Evolutionary conservation across 2,329 filamentous ascomycete genomes (phyloP).

Genomic region (Alternaria sp.): DNA sequence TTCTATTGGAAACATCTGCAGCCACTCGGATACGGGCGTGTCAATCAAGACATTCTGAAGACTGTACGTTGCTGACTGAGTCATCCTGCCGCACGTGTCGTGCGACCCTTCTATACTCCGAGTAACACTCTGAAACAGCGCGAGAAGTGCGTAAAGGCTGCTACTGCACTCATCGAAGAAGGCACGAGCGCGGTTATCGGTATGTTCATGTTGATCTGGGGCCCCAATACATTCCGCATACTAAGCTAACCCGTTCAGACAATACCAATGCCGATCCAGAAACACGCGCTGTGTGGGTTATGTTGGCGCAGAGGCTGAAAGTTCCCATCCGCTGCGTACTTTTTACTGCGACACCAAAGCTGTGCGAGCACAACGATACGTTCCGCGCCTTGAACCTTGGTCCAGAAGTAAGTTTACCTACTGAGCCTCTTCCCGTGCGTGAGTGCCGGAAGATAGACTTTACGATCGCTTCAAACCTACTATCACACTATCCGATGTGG

Average conservation of each 20-base stretch:
- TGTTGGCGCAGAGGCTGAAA: conserved; percentile 71
- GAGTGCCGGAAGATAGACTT: conserved; percentile 1
- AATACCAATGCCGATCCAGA: conserved; percentile 92
- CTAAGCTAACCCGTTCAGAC: conserved; percentile 61
- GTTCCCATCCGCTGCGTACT: conserved; percentile 85
- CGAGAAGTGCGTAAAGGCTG: conserved; percentile 72
- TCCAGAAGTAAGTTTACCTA: conserved; percentile 41
- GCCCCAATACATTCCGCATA: conserved; percentile 21
- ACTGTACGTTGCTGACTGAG: conserved; percentile 56
- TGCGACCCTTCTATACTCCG: conserved; percentile 29
- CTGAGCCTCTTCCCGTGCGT: conserved; percentile 12
- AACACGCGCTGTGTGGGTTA: conserved; percentile 78
- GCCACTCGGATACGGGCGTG: conserved; percentile 78
- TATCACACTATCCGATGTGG: conserved; percentile 17
- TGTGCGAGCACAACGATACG: conserved; percentile 86
- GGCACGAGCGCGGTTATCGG: conserved; percentile 78
- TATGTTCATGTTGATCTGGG: conserved; percentile 59
- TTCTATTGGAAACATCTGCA: conserved; percentile 83
- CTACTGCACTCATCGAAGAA: conserved; percentile 67
- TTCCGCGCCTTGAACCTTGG: conserved; percentile 70
- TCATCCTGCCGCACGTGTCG: conserved; percentile 28
- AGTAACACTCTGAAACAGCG: conserved; percentile 56
- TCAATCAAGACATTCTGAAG: conserved; percentile 92
- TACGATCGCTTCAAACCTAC: conserved; percentile 5
- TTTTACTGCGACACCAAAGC: conserved; percentile 73